These are phyloP conservation scores for Erucastrum elatum DNA, from an alignment of 345 rosid genomes.

Conservation along the genomic window DNA sequence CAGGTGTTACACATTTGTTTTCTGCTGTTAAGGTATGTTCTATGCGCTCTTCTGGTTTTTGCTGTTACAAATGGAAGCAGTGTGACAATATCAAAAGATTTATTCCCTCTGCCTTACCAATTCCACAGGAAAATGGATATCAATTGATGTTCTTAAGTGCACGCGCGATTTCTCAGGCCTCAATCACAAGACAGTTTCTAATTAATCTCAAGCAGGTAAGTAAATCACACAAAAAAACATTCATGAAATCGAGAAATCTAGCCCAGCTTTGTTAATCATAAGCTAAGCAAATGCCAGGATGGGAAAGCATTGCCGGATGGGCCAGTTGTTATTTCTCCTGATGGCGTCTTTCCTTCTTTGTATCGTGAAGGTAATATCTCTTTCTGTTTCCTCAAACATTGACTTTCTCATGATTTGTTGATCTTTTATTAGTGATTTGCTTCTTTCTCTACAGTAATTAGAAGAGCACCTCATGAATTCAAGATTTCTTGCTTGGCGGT, in stretches of 20 bases:
- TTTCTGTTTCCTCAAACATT: constrained; percentile 12
- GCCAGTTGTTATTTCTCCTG: constrained; percentile 96
- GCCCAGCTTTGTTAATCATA: too few relatives aligned
- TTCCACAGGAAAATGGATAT: constrained; percentile 98
- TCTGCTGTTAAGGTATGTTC: constrained; percentile 83
- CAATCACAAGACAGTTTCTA: constrained; percentile 78
- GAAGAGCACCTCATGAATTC: constrained; percentile 99
- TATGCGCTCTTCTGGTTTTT: constrained; percentile 7
- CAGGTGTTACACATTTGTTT: constrained; percentile 90
- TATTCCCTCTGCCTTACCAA: background rate
- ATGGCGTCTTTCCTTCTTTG: constrained; percentile 92
- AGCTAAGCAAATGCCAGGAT: too few relatives aligned
- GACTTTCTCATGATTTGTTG: constrained; percentile 6
- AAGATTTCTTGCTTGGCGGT: constrained; percentile 99
- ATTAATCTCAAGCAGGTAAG: constrained; percentile 90
- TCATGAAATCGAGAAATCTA: background rate
- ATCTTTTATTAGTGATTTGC: background rate
- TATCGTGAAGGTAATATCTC: constrained; percentile 87
- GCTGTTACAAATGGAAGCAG: background rate
- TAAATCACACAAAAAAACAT: too few relatives aligned
- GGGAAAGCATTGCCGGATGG: constrained; percentile 97
- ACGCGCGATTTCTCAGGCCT: constrained; percentile 94
- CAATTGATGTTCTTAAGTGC: constrained; percentile 92
- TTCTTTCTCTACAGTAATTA: constrained; percentile 59
- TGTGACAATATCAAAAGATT: background rate